phyloP scores from a whole-genome alignment of 805 yeast species.

The Isabelozyma heimii region DNA sequence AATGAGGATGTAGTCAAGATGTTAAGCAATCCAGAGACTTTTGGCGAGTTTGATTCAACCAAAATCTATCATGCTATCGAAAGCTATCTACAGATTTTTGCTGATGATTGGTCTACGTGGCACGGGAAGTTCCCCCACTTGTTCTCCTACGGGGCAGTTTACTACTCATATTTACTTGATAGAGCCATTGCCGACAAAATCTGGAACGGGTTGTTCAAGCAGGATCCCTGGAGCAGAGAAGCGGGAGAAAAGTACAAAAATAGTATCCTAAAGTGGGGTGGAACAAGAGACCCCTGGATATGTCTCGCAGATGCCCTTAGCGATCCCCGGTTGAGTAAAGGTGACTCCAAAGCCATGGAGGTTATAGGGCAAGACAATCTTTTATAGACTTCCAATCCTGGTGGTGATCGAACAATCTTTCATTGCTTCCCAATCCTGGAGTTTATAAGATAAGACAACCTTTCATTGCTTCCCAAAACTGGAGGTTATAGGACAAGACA shows the following conservation, averaged over 20 bases:
- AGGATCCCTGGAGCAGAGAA: conserved; percentile 64
- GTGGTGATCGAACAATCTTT: too few species aligned
- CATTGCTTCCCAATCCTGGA: too few species aligned
- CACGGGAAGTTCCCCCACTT: conserved; percentile 93
- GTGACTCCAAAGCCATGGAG: conserved; percentile 72
- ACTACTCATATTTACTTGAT: conserved; percentile 88
- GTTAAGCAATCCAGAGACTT: conserved; percentile 8
- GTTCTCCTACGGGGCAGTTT: conserved; percentile 90
- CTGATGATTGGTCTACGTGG: conserved; percentile 76
- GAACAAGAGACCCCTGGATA: conserved; percentile 84
- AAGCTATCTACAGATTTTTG: conserved; percentile 53
- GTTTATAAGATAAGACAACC: too few species aligned
- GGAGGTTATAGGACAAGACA: too few species aligned
- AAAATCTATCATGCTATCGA: conserved; percentile 67
- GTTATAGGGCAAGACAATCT: conserved; percentile 15
- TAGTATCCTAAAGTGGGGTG: conserved; percentile 87
- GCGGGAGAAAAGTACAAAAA: conserved; percentile 77
- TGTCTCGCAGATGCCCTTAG: conserved; percentile 80
- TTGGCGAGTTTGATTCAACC: conserved; percentile 50
- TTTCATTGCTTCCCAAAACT: too few species aligned
- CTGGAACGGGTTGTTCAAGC: conserved; percentile 69
- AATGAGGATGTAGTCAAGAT: conserved; percentile 26
- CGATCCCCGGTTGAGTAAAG: conserved; percentile 54
- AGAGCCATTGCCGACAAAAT: conserved; percentile 87
- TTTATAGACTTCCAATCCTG: too few species aligned